phyloP scores from a whole-genome alignment of 2,329 filamentous ascomycete species.

The Pseudocercospora pini-densiflorae region DNA sequence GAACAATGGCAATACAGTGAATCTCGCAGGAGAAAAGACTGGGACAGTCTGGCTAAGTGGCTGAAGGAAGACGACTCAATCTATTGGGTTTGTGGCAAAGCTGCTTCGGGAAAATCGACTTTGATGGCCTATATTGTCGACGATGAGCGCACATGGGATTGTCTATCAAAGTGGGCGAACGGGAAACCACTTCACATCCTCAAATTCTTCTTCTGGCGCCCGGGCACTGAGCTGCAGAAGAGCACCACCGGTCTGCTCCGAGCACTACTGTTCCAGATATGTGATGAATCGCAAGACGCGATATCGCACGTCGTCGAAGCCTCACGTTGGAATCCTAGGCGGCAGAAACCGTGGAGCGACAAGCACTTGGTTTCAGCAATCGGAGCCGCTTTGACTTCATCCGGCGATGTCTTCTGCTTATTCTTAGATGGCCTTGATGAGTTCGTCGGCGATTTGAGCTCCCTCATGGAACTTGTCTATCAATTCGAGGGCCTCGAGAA shows the following conservation, averaged over 20 bases:
- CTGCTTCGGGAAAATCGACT: neutral
- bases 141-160: neutral
- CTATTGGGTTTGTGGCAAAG: neutral
- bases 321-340: neutral
- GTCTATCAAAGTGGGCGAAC: neutral
- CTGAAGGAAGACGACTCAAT: neutral
- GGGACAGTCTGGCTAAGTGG: neutral
- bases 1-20: too few species aligned
- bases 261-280: conserved; percentile 20
- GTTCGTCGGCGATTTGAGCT: neutral
- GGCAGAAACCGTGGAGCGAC: neutral
- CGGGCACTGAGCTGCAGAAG: conserved; percentile 16
- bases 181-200: neutral
- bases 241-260: conserved; percentile 20
- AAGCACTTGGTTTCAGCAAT: neutral
- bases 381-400: neutral
- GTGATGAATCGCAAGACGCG: neutral
- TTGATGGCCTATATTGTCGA: neutral
- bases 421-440: conserved; percentile 5
- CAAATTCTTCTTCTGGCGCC: conserved; percentile 25
- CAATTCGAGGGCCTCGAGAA: neutral
- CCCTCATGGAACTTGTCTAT: neutral
- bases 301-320: neutral
- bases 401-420: neutral
- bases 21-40: neutral